Percentiles rank a stretch among this genome's conserved stretches.
Conservation (phyloP, 371 early-diverging fungal genomes). For the Sporodiniella umbellata region DNA sequence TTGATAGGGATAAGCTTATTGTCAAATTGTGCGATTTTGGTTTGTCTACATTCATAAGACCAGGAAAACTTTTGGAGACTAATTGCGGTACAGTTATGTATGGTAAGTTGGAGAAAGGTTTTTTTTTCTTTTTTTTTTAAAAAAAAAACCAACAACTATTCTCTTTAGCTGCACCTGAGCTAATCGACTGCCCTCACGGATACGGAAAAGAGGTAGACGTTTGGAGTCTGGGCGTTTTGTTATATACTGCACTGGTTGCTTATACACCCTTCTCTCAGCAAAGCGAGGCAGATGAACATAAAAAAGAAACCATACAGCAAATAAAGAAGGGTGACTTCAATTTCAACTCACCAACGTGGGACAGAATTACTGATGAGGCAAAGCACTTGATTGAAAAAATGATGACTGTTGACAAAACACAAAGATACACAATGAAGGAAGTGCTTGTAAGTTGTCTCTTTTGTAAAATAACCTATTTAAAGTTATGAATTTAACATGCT, state of each 20-base stretch:
- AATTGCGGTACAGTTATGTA: constrained; percentile 19
- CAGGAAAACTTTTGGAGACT: constrained; percentile 3
- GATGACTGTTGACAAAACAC: constrained; percentile 1
- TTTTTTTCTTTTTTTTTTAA: background rate
- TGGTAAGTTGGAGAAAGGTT: constrained; percentile 9
- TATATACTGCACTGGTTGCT: constrained; percentile 89
- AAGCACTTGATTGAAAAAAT: constrained; percentile 11
- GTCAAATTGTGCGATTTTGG: constrained; percentile 22
- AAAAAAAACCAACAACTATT: background rate
- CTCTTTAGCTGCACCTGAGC: constrained; percentile 72
- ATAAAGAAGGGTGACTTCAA: constrained; percentile 4
- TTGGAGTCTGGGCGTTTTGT: constrained; percentile 96
- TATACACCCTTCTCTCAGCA: constrained; percentile 82
- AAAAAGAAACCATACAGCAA: background rate
- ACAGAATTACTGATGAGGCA: constrained; percentile 6
- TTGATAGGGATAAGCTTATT: constrained; percentile 5
- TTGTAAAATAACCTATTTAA: background rate
- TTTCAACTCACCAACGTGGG: constrained; percentile 7
- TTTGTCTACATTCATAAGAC: constrained; percentile 4
- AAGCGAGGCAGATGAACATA: background rate
- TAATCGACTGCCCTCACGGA: constrained; percentile 79
- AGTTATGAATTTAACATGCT: background rate
- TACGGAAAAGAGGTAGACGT: constrained; percentile 95
- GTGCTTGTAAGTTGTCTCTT: constrained; percentile 13
- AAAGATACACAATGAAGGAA: constrained; percentile 10